A percentile compares a stretch with the other conserved stretches of the same genome.
These are phyloP conservation scores for Colletotrichum caudatum DNA, from an alignment of 2,329 filamentous ascomycete genomes.

Conservation along the genomic window DNA sequence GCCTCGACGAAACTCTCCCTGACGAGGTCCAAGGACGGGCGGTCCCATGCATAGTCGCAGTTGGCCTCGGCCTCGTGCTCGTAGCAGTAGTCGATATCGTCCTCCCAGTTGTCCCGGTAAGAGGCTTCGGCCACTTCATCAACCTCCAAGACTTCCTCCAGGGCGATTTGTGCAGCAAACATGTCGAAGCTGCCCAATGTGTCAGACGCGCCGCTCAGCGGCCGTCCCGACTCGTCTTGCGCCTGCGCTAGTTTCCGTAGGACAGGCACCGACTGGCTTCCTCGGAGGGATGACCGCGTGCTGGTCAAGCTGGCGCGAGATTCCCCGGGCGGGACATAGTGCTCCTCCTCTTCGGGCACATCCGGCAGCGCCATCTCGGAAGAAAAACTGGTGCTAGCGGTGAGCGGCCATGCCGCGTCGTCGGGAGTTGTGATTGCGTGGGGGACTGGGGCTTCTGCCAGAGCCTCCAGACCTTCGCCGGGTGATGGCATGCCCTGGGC, in stretches of 20 bases:
- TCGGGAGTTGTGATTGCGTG: slow-evolving; percentile 59
- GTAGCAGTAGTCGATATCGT: slow-evolving; percentile 78
- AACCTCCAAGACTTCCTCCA: slow-evolving; percentile 47
- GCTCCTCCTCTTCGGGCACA: slow-evolving; percentile 74
- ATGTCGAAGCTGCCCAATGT: slow-evolving; percentile 62
- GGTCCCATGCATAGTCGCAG: slow-evolving; percentile 75
- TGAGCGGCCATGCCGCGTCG: slow-evolving; percentile 60
- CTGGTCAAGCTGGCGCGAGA: slow-evolving; percentile 61
- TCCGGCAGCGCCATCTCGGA: slow-evolving; percentile 65
- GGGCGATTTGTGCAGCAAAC: slow-evolving; percentile 51
- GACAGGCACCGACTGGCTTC: slow-evolving; percentile 67
- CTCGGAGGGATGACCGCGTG: slow-evolving; percentile 64
- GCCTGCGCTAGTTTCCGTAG: slow-evolving; percentile 59
- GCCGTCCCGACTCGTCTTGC: slow-evolving; percentile 46
- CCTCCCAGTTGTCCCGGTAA: slow-evolving; percentile 71
- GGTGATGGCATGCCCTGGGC: slow-evolving; percentile 31
- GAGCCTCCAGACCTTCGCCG: slow-evolving; percentile 42
- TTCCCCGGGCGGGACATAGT: slow-evolving; percentile 51
- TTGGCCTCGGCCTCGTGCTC: slow-evolving; percentile 76
- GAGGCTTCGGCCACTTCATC: slow-evolving; percentile 47
- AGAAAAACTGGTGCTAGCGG: slow-evolving; percentile 49
- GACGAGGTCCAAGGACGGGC: slow-evolving; percentile 63
- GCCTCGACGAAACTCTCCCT: slow-evolving; percentile 48
- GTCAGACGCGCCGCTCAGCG: slow-evolving; percentile 63
- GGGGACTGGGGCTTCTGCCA: slow-evolving; percentile 48